Evolutionary conservation across 345 rosid species (phyloP).

Genomic region (Toxicodendron radicans): DNA sequence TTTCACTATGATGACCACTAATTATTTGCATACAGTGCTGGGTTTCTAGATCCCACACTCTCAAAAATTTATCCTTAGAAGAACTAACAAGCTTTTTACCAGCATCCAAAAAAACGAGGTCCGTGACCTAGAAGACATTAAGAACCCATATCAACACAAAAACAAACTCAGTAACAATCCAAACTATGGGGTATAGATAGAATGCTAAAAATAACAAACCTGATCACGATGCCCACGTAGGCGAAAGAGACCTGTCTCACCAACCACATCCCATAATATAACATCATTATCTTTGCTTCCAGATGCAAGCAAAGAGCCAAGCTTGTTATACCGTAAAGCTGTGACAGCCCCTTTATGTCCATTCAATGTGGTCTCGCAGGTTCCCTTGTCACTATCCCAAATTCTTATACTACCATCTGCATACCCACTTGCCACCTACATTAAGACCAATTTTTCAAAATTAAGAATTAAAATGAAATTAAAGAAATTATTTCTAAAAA

Average conservation of each 20-base stretch:
- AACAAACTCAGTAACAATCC: neutral
- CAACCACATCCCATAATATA: slow-evolving; percentile 92
- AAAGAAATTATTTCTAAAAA: neutral
- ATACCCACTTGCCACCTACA: slow-evolving; percentile 62
- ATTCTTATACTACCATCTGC: slow-evolving; percentile 89
- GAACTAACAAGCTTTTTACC: slow-evolving; percentile 87
- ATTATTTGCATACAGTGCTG: slow-evolving; percentile 91
- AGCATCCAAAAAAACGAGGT: slow-evolving; percentile 83
- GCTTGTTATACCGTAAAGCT: slow-evolving; percentile 58
- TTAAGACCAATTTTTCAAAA: neutral
- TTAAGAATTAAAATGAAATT: neutral
- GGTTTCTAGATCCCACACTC: slow-evolving; percentile 99
- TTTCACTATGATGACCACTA: slow-evolving; percentile 95
- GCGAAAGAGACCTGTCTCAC: slow-evolving; percentile 80
- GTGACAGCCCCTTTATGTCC: slow-evolving; percentile 92
- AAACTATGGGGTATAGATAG: neutral
- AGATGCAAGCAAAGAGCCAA: slow-evolving; percentile 81
- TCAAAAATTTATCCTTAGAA: slow-evolving; percentile 88
- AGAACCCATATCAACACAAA: neutral
- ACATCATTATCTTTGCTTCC: slow-evolving; percentile 94
- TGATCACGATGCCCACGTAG: slow-evolving; percentile 93
- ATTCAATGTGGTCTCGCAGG: slow-evolving; percentile 68
- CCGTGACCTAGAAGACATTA: slow-evolving; percentile 66
- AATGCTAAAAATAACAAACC: slow-evolving; percentile 38
- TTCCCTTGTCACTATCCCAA: slow-evolving; percentile 86